Conservation (phyloP, 1,139 yeast genomes). For the Sugiyamaella xylanicola region DNA sequence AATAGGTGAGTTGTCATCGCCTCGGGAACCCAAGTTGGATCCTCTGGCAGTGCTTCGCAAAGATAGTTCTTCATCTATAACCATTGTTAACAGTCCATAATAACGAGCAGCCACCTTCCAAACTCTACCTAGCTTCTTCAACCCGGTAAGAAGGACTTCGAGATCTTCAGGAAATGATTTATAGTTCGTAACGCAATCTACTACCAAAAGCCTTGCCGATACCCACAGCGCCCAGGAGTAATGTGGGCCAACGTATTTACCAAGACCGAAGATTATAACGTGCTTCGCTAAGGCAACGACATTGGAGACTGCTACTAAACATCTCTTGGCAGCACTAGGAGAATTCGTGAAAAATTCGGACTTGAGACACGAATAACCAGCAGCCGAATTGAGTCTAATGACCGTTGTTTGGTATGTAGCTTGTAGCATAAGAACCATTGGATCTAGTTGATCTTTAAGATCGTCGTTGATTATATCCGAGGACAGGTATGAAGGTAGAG, state of each 20-base stretch:
- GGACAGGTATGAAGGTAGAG: conserved; percentile 28
- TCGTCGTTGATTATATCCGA: conserved; percentile 13
- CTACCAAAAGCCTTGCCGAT: conserved; percentile 42
- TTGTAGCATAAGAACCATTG: conserved; percentile 33
- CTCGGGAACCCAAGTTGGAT: conserved; percentile 24
- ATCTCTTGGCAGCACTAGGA: conserved; percentile 37
- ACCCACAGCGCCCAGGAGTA: conserved; percentile 45
- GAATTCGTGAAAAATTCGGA: conserved; percentile 38
- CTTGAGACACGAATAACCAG: conserved; percentile 42
- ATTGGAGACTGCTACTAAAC: conserved; percentile 35
- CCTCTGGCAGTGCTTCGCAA: conserved; percentile 34
- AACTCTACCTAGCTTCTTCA: conserved; percentile 36
- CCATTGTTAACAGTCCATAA: conserved; percentile 37
- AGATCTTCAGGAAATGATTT: conserved; percentile 35
- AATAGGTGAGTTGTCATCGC: neutral
- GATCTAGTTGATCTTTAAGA: conserved; percentile 17
- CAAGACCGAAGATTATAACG: conserved; percentile 30
- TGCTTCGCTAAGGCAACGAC: conserved; percentile 34
- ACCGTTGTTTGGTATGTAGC: conserved; percentile 41
- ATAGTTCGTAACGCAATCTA: conserved; percentile 39
- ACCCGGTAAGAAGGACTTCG: conserved; percentile 33
- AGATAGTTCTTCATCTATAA: conserved; percentile 39
- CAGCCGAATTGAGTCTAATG: conserved; percentile 41
- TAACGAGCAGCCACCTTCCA: conserved; percentile 43
- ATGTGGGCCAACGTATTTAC: conserved; percentile 41